Conservation (phyloP, 2,329 filamentous ascomycete genomes). For the Calonectria montana region DNA sequence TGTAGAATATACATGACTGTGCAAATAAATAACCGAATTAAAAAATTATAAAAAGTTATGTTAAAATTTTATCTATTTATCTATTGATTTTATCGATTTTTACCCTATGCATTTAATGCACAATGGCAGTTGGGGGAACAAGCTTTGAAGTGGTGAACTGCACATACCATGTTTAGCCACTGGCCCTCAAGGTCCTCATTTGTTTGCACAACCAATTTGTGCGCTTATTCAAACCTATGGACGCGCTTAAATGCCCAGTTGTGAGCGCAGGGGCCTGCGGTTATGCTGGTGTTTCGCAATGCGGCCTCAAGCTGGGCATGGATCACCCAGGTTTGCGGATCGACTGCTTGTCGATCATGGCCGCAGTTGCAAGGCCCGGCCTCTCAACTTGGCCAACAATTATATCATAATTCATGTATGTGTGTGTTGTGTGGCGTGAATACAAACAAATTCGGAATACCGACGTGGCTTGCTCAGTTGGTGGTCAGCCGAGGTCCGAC, state of each 20-base stretch:
- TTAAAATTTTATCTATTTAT: no score
- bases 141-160: no score
- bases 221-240: not conserved
- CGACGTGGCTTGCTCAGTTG: not conserved
- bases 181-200: constrained; percentile 5
- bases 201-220: constrained; percentile 7
- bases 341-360: constrained; percentile 8
- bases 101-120: no score
- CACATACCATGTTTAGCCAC: not conserved
- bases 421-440: not conserved
- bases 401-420: not conserved
- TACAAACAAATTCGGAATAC: not conserved
- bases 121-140: no score
- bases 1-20: no score
- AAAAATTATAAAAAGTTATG: no score
- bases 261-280: constrained; percentile 2
- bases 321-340: constrained; percentile 15
- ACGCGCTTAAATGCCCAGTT: not conserved
- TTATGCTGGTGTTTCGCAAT: constrained; percentile 5
- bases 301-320: constrained; percentile 2
- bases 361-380: not conserved
- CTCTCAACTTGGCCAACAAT: not conserved
- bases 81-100: no score
- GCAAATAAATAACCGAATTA: no score
- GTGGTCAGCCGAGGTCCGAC: not conserved